Evolutionary conservation across 805 yeast species (phyloP), one percentile per base, ranked within the genome.

Genomic region (Brettanomyces anomalus): DNA sequence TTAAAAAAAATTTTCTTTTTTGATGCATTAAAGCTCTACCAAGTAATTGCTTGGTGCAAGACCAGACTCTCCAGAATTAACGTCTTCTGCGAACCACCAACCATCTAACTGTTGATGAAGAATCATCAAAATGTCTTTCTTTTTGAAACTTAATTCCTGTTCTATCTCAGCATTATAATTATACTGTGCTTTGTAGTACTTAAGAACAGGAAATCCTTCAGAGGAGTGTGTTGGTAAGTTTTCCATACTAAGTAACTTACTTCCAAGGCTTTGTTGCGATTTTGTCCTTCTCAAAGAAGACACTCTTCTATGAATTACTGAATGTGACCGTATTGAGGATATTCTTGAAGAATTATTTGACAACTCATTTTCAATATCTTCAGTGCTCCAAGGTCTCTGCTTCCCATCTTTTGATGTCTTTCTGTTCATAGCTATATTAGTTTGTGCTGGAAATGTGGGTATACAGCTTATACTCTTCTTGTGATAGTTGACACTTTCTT

Each of bases 31-130:
- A 24, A 64, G 43, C 26, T 58, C 62, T n/a, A 47, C 62, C 36
- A 71, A 51, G 46, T 71, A 79, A 51, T 80, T 79, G 51, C 81
- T 74, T 33, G 86, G 85, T 3, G 82, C 85, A 30, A 79, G 65
- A 2, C 86, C 86, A 14, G 70, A 57, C 28, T 61, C 63, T 2
- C 65, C 65, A 10, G 66, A 60, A 31, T 67, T 66, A 30, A 70
- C 45, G 17, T 76, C 75, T 50, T 79, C 86, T 28, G 77, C 78
- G 51, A 75, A 79, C 86, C 86, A 80, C 86, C 86, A 79, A 1
- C 84, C 84, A 50, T 79, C 86, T 18, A 78, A 79, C 55, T 79
- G 84, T 68, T 66, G 73, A 37, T 67, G 69, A 15, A 77, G 51
- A 3, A 79, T 73, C 43, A 76, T 60, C 39, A 79, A 55, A 3